Percentiles rank a stretch among this genome's conserved stretches.
Evolutionary conservation across 768 basidiomycete genomes (phyloP).

Genomic region (Panaeolus papilionaceus): DNA sequence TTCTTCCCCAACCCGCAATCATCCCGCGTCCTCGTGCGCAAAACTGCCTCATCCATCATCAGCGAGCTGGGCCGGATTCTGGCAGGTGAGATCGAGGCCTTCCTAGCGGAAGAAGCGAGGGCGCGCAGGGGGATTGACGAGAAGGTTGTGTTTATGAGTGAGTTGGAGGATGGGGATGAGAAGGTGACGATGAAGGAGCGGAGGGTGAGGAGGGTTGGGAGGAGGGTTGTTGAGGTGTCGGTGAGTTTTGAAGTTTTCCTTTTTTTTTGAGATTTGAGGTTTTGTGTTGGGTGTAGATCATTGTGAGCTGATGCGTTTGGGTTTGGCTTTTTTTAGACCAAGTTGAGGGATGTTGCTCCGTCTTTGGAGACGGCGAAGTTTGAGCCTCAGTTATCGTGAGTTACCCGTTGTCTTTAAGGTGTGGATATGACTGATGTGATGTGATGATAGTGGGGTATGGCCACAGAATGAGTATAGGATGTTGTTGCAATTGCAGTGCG

Average conservation of each 20-base stretch:
- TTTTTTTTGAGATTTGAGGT: background rate
- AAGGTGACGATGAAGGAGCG: conserved; percentile 44
- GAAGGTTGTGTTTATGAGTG: conserved; percentile 31
- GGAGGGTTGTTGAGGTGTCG: conserved; percentile 40
- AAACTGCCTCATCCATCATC: conserved; percentile 44
- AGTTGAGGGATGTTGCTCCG: conserved; percentile 42
- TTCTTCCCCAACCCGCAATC: conserved; percentile 52
- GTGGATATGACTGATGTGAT: background rate
- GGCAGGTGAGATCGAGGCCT: conserved; percentile 48
- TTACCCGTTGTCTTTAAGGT: conserved; percentile 11
- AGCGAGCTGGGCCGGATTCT: conserved; percentile 44
- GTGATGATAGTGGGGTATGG: conserved; percentile 43
- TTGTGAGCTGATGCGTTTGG: background rate
- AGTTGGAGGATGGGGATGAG: conserved; percentile 25
- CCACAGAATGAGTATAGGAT: conserved; percentile 43
- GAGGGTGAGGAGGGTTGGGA: conserved; percentile 42
- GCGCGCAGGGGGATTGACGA: conserved; percentile 38
- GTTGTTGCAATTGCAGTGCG: conserved; percentile 41
- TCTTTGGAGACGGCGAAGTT: conserved; percentile 45
- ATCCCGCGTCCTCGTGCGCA: conserved; percentile 46
- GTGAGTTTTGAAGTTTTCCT: conserved; percentile 28
- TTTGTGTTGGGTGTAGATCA: too few species aligned
- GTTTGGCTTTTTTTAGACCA: conserved; percentile 31
- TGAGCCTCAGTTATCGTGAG: conserved; percentile 50
- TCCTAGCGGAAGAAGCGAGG: conserved; percentile 48